Evolutionary conservation across 306 rosid genomes (phyloP).

Genomic region (Cyclanthera cordifolia): DNA sequence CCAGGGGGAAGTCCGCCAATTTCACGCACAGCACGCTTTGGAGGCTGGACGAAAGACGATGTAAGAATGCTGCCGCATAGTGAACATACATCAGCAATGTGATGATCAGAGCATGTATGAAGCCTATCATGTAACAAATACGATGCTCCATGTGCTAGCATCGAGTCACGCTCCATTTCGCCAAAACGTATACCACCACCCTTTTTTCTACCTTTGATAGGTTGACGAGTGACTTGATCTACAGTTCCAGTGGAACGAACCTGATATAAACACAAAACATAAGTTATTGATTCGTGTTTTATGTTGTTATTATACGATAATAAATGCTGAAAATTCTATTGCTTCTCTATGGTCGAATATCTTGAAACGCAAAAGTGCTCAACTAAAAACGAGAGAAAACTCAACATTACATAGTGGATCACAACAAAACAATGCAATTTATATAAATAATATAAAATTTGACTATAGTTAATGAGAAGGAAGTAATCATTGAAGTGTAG

Average conservation of each 20-base stretch:
- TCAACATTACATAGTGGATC: background rate
- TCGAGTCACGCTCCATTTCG: constrained; percentile 94
- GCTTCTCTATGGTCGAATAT: background rate
- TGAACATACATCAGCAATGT: constrained; percentile 82
- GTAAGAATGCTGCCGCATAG: constrained; percentile 77
- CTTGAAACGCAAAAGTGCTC: background rate
- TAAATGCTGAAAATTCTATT: background rate
- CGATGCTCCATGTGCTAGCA: constrained; percentile 97
- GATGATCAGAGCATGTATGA: constrained; percentile 86
- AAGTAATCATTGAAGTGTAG: no score
- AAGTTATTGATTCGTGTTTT: background rate
- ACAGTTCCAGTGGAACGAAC: constrained; percentile 83
- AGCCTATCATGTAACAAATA: constrained; percentile 81
- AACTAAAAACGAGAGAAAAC: background rate
- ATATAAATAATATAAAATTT: no score
- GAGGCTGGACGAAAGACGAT: constrained; percentile 41
- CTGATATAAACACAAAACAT: constrained; percentile 23
- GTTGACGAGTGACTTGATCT: constrained; percentile 75
- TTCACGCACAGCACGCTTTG: constrained; percentile 28
- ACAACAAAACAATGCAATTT: no score
- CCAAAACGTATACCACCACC: constrained; percentile 99
- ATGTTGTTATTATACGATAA: no score
- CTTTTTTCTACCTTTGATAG: constrained; percentile 74
- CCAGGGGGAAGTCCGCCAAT: constrained; percentile 58
- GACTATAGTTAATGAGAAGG: no score